phyloP scores from a whole-genome alignment of 129 eudicot genomes.

The Flaveria brownii region DNA sequence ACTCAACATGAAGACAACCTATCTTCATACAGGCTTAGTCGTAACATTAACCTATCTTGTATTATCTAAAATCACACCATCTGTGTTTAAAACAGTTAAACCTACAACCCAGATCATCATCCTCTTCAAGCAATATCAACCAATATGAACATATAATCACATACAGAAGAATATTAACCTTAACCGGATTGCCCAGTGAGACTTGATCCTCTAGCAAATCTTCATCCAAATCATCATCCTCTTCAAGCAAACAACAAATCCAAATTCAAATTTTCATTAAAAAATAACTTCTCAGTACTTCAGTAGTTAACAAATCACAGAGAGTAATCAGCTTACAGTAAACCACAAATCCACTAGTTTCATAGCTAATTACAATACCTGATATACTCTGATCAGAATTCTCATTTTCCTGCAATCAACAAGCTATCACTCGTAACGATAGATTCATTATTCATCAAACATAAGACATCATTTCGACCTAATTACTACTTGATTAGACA shows the following conservation, averaged over 20 bases:
- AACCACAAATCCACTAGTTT: not conserved
- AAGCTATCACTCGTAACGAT: slow-evolving; percentile 5
- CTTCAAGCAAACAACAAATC: slow-evolving; percentile 27
- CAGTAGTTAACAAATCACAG: not conserved
- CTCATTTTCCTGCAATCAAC: slow-evolving; percentile 39
- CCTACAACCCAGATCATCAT: not conserved
- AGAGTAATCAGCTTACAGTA: not conserved
- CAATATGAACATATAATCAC: not conserved
- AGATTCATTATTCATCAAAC: not conserved
- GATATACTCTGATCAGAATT: slow-evolving; percentile 87
- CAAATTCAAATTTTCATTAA: slow-evolving; percentile 6
- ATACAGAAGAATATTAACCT: slow-evolving; percentile 38
- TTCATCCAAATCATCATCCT: slow-evolving; percentile 51
- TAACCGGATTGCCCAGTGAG: slow-evolving; percentile 43
- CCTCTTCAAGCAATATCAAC: too few species aligned
- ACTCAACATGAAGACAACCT: not conserved
- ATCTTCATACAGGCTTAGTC: not conserved
- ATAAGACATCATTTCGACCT: not conserved
- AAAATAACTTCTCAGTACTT: not conserved
- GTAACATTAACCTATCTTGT: not conserved
- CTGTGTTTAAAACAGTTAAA: slow-evolving; percentile 1
- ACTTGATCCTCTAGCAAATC: slow-evolving; percentile 41
- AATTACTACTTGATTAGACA: not conserved
- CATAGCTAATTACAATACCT: slow-evolving; percentile 41
- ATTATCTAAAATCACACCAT: not conserved